A percentile compares a stretch with the other conserved stretches of the same genome.
phyloP scores from a whole-genome alignment of 106 monocot species.

The Acorus calamus region DNA sequence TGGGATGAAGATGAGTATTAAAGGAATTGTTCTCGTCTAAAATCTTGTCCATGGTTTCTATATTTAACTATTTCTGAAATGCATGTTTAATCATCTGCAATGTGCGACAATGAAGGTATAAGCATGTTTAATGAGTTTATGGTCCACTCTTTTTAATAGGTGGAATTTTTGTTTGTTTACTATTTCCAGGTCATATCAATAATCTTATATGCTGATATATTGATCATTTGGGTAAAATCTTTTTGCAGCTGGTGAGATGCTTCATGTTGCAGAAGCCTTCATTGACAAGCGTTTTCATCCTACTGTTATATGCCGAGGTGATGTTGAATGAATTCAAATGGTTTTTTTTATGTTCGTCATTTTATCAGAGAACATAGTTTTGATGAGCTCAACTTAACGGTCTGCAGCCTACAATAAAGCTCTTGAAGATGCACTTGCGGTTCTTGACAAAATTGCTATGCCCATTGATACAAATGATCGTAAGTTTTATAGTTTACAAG shows the following conservation, averaged over 20 bases:
- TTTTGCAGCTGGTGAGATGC: conserved; percentile 87
- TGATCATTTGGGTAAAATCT: not conserved
- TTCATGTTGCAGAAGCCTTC: conserved; percentile 91
- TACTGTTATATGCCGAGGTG: conserved; percentile 94
- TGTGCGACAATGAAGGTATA: too few species aligned
- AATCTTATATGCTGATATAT: not conserved
- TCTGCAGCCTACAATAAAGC: conserved; percentile 80
- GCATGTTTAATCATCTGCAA: too few species aligned
- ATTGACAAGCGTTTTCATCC: conserved; percentile 92
- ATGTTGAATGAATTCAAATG: conserved; percentile 2
- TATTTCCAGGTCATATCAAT: too few species aligned
- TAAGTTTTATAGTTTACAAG: conserved; percentile 27
- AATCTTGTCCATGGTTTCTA: too few species aligned
- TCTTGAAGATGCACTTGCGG: conserved; percentile 88
- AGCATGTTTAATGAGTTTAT: too few species aligned
- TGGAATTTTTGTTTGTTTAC: not conserved
- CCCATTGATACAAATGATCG: conserved; percentile 75
- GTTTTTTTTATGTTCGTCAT: not conserved
- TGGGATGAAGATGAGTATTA: too few species aligned
- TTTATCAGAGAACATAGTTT: not conserved
- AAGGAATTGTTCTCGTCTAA: too few species aligned
- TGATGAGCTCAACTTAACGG: not conserved
- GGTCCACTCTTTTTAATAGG: too few species aligned
- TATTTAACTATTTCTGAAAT: too few species aligned
- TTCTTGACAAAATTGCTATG: conserved; percentile 92